Evolutionary conservation across 108 stramenopile species (phyloP).

Genomic region (Fragilariopsis cylindrus): DNA sequence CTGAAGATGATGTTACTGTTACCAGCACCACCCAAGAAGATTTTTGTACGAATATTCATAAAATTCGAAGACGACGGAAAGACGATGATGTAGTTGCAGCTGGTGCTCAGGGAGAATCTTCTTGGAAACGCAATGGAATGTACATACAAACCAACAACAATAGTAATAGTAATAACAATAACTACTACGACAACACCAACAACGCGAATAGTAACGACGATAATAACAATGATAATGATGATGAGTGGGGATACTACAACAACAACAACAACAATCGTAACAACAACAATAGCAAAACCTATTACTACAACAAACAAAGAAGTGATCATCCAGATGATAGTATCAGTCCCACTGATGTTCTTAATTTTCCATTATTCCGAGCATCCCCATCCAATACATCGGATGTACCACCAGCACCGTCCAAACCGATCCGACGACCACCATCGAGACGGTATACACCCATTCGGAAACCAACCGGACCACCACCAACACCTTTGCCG

Average conservation of each 20-base stretch:
- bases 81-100: constrained; percentile 45
- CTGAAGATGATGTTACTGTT: too few species aligned
- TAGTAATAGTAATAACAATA: not conserved
- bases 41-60: constrained; percentile 28
- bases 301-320: constrained; percentile 6
- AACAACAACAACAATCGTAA: constrained; percentile 9
- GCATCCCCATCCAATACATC: constrained; percentile 15
- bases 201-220: not conserved
- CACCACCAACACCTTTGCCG: constrained; percentile 41
- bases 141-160: constrained; percentile 17
- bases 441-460: constrained; percentile 30
- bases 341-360: constrained; percentile 62
- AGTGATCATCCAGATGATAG: constrained; percentile 19
- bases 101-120: constrained; percentile 15
- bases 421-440: constrained; percentile 28
- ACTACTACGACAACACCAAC: not conserved
- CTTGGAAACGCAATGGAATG: constrained; percentile 12
- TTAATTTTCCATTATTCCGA: constrained; percentile 35
- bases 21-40: not conserved
- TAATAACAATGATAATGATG: not conserved
- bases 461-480: constrained; percentile 18
- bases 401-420: constrained; percentile 29
- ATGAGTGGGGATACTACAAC: not conserved
- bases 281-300: not conserved
- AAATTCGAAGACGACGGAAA: constrained; percentile 43